Conservation (phyloP, 1,139 yeast genomes). For the Arxiozyma heterogenica region DNA sequence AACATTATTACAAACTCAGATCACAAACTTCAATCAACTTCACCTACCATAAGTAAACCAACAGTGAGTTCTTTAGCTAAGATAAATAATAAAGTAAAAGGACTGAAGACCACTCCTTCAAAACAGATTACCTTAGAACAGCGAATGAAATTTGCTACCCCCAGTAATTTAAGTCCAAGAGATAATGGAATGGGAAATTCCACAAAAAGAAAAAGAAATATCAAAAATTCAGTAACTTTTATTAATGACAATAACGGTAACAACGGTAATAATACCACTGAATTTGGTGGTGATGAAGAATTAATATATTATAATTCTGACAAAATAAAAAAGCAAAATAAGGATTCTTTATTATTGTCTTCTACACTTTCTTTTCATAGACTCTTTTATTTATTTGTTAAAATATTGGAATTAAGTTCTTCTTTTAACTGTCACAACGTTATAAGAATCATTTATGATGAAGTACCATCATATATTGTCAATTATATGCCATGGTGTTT, state of each 20-base stretch:
- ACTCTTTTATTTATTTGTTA: conserved; percentile 54
- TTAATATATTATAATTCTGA: too few relatives aligned
- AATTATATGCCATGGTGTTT: conserved; percentile 79
- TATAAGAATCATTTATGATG: conserved; percentile 52
- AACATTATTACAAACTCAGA: background rate
- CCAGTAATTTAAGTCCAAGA: conserved; percentile 11
- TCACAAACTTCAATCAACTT: conserved; percentile 2
- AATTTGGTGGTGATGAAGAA: background rate
- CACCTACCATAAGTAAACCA: conserved; percentile 15
- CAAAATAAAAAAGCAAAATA: background rate
- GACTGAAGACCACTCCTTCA: conserved; percentile 26
- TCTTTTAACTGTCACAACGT: conserved; percentile 77
- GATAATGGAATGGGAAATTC: conserved; percentile 6
- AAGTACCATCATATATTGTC: conserved; percentile 48
- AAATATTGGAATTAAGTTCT: conserved; percentile 54
- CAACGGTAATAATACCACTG: too few relatives aligned
- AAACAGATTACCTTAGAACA: conserved; percentile 13
- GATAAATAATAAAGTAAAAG: conserved; percentile 14
- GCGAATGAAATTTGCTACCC: conserved; percentile 17
- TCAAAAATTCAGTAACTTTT: background rate
- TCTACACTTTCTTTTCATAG: conserved; percentile 14
- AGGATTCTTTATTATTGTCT: background rate
- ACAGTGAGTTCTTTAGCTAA: conserved; percentile 12
- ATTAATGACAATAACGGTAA: background rate
- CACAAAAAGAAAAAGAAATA: conserved; percentile 6